Evolutionary conservation across 805 yeast genomes (phyloP), one percentile per base, ranked within the genome.

Genomic region (Zygosaccharomyces gambellarensis): DNA sequence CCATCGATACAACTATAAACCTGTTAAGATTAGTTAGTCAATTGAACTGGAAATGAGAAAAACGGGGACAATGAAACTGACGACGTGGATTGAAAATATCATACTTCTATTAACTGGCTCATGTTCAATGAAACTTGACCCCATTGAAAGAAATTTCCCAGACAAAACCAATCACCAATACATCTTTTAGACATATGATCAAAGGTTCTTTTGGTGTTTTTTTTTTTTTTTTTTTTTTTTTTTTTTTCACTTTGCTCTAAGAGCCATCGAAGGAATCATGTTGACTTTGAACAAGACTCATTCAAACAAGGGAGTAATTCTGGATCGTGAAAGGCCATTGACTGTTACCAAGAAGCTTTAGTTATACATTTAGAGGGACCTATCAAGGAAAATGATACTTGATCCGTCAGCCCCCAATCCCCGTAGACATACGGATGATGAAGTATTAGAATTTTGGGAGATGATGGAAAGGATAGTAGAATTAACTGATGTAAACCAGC

Each of bases 1-100:
- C 68, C 71, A 48, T 75, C 77, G 17, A 80, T 79, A 3, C 75
- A 61, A 27, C 72, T 72, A 53, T 79, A 81, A 2, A 78, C 78
- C 78, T 77, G 17, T 28, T 30, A 22, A 25, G 14, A 28, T 22
- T 29, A 23, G 52, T 51, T 48, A 49, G 55, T 47, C 30, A 25
- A 8, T 28, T 27, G 39, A 28, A 23, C 31, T 22, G 14, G 17
- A 25, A 32, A 23, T 28, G 23, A 17, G 12, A 27, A 31, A 5
- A n/a, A 25, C 6, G 28, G 9, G 9, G 9, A 25, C 9, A 25
- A 8, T 17, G 9, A 5, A 25, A 6, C 9, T 25, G 9, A 25
- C 6, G 28, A 25, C 9, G 28, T 25, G 28, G 14, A 27, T 23
- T 25, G 21, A 22, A 9, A 27, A 14, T 40, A 3, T 14, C 45